Evolutionary conservation across 2,329 filamentous ascomycete genomes (phyloP).

Genomic region (Clarireedia hainanense): DNA sequence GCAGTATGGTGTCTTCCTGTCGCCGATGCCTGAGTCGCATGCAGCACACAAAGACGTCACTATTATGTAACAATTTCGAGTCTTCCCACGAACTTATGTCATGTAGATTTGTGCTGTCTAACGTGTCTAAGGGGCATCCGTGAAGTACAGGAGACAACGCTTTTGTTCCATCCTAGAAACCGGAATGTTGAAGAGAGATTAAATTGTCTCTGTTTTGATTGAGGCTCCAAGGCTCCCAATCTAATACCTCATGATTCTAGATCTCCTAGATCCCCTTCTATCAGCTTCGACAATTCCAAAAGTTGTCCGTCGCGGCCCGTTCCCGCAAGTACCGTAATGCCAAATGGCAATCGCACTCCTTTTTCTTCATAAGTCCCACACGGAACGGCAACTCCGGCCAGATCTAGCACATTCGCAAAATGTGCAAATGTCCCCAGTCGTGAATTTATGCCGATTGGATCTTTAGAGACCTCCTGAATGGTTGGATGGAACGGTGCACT

Average conservation of each 20-base stretch:
- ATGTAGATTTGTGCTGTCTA: too few species aligned
- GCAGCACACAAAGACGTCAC: too few species aligned
- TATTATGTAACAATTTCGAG: too few species aligned
- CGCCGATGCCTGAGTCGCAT: too few species aligned
- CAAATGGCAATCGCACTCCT: conserved; percentile 33
- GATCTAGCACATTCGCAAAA: conserved; percentile 47
- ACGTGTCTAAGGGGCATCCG: too few species aligned
- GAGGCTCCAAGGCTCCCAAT: too few species aligned
- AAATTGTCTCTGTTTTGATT: too few species aligned
- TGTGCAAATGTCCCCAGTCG: conserved; percentile 43
- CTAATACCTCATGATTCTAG: conserved; percentile 7
- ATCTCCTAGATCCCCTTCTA: conserved; percentile 22
- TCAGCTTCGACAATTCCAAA: conserved; percentile 28
- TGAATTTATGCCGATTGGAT: conserved; percentile 42
- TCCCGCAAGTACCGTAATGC: conserved; percentile 35
- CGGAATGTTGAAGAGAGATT: too few species aligned
- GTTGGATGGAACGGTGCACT: conserved; percentile 41
- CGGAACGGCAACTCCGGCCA: conserved; percentile 35
- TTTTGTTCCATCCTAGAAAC: too few species aligned
- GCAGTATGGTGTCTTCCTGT: too few species aligned
- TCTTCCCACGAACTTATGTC: too few species aligned
- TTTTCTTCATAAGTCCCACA: conserved; percentile 19
- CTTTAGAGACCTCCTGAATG: conserved; percentile 40
- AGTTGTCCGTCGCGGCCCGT: conserved; percentile 34
- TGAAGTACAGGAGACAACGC: too few species aligned